Percentiles rank a stretch among this genome's conserved stretches.
phyloP scores from a whole-genome alignment of 305 asterid genomes.

The Ilex paraguariensis region DNA sequence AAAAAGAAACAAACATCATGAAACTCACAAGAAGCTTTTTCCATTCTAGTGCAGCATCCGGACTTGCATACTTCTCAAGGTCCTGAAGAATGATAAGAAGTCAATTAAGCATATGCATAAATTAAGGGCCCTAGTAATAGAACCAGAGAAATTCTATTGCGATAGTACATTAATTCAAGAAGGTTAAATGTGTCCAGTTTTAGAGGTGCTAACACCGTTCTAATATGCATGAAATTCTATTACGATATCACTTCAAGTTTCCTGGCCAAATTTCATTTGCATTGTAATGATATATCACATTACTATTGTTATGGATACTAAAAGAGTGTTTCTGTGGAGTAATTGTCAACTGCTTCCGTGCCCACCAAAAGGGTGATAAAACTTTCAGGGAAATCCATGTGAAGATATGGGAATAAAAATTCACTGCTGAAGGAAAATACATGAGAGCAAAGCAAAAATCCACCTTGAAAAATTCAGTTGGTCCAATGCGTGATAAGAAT shows the following conservation, averaged over 20 bases:
- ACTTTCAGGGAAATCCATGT: not conserved
- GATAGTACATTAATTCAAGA: no score
- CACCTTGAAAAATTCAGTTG: constrained; percentile 88
- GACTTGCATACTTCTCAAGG: constrained; percentile 81
- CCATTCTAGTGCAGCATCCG: constrained; percentile 84
- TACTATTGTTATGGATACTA: no score
- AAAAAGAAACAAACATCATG: constrained; percentile 1
- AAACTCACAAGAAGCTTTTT: constrained; percentile 81
- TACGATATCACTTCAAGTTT: no score
- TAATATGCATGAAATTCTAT: no score
- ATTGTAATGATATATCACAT: no score
- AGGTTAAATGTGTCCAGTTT: no score
- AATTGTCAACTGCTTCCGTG: not conserved
- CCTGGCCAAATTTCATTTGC: no score
- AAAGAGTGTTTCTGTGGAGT: not conserved
- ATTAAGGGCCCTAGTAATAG: no score
- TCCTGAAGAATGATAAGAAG: constrained; percentile 41
- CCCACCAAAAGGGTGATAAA: not conserved
- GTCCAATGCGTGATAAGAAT: constrained; percentile 91
- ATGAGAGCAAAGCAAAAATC: constrained; percentile 15
- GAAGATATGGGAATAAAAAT: not conserved
- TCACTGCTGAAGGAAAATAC: constrained; percentile 9
- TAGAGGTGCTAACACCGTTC: no score
- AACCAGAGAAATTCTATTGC: no score
- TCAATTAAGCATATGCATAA: not conserved